Conservation (phyloP, 108 stramenopile species). For the Skeletonema menzelii region DNA sequence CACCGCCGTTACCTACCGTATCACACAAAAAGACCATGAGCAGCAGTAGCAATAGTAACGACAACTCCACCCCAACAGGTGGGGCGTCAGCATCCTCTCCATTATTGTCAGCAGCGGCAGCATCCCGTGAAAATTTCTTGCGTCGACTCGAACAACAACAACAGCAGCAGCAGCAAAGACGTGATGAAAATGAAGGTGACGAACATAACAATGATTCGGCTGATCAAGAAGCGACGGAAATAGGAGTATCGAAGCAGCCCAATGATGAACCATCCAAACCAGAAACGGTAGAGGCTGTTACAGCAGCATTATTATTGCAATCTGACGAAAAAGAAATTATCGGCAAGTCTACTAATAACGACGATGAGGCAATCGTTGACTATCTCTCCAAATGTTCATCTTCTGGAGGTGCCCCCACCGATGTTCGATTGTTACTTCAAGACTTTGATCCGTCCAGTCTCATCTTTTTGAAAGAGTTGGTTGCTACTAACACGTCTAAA, state of each 20-base stretch:
- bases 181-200: not conserved
- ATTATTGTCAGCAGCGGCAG: not conserved
- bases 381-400: not conserved
- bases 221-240: not conserved
- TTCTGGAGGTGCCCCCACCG: not conserved
- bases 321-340: too few species aligned
- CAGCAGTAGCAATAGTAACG: not conserved
- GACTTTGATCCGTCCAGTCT: slow-evolving; percentile 33
- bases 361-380: not conserved
- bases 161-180: not conserved
- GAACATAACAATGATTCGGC: not conserved
- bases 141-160: slow-evolving; percentile 23
- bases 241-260: too few species aligned
- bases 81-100: not conserved
- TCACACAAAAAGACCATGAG: not conserved
- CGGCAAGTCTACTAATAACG: too few species aligned
- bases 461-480: slow-evolving; percentile 4
- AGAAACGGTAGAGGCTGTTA: not conserved
- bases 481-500: not conserved
- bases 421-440: slow-evolving; percentile 14
- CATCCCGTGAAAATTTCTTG: slow-evolving; percentile 17
- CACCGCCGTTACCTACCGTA: too few species aligned
- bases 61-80: not conserved
- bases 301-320: not conserved
- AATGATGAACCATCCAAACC: not conserved